These are phyloP conservation scores for Ziziphus jujuba DNA, from an alignment of 306 rosid species.

Conservation along the genomic window DNA sequence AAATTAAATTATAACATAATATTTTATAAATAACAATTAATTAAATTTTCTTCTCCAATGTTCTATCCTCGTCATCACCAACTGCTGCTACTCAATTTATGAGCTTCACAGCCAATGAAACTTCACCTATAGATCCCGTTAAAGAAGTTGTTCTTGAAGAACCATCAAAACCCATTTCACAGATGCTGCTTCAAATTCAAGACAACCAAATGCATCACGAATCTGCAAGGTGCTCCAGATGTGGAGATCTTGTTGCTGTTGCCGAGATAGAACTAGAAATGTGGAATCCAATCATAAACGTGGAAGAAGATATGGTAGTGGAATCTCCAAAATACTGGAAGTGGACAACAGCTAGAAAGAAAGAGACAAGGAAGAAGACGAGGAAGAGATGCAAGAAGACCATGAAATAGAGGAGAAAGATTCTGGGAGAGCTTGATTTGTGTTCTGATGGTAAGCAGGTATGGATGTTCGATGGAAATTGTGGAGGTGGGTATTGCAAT, in stretches of 20 bases:
- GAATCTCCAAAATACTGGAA: constrained; percentile 13
- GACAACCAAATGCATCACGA: too few relatives aligned
- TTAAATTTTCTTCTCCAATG: constrained; percentile 56
- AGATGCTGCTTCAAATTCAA: too few relatives aligned
- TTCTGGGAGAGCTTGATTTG: too few relatives aligned
- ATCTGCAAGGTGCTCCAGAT: too few relatives aligned
- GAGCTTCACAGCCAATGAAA: constrained; percentile 12
- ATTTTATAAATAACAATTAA: too few relatives aligned
- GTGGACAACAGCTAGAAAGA: constrained; percentile 25
- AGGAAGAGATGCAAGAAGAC: constrained; percentile 16
- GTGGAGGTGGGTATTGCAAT: too few relatives aligned
- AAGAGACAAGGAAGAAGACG: neutral
- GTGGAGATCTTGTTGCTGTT: constrained; percentile 18
- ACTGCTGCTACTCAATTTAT: neutral
- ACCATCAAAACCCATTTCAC: too few relatives aligned
- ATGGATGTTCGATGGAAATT: too few relatives aligned
- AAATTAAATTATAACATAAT: too few relatives aligned
- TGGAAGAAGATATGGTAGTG: neutral
- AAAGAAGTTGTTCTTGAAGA: constrained; percentile 19
- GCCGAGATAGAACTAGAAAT: constrained; percentile 12
- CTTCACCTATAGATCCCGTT: neutral
- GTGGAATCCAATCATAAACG: neutral
- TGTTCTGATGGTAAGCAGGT: too few relatives aligned
- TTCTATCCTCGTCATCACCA: constrained; percentile 32
- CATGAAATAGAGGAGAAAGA: too few relatives aligned